phyloP scores from a whole-genome alignment of 768 basidiomycete genomes.

The Auricularia sp. region DNA sequence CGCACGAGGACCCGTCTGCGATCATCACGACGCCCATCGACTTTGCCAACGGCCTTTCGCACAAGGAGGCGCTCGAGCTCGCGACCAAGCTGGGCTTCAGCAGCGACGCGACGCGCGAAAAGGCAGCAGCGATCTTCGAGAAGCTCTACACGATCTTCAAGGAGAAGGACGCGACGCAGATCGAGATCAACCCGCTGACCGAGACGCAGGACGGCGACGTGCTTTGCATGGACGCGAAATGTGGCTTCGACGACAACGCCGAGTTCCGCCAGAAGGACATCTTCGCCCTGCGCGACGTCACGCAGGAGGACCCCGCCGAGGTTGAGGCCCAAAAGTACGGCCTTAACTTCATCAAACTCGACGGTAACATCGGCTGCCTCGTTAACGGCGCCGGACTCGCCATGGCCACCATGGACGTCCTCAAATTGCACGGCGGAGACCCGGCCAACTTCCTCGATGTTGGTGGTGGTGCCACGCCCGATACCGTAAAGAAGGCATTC shows the following conservation, averaged over 20 bases:
- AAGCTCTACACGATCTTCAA: slow-evolving; percentile 95
- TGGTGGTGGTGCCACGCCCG: slow-evolving; percentile 97
- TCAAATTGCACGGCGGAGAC: slow-evolving; percentile 88
- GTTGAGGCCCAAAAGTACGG: slow-evolving; percentile 95
- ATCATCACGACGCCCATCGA: slow-evolving; percentile 94
- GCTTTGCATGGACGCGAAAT: slow-evolving; percentile 99
- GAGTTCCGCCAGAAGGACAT: slow-evolving; percentile 93
- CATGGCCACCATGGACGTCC: slow-evolving; percentile 99
- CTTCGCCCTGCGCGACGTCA: slow-evolving; percentile 79
- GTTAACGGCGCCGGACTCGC: slow-evolving; percentile 98
- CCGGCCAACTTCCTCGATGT: slow-evolving; percentile 99
- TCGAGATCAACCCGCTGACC: slow-evolving; percentile 98
- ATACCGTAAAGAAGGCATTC: slow-evolving; percentile 99
- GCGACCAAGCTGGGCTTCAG: slow-evolving; percentile 91
- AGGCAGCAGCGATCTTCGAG: slow-evolving; percentile 89
- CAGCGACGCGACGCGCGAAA: slow-evolving; percentile 53
- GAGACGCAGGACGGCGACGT: slow-evolving; percentile 86
- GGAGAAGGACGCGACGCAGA: slow-evolving; percentile 98
- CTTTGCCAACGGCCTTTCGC: slow-evolving; percentile 70
- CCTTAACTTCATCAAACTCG: slow-evolving; percentile 98
- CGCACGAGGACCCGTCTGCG: slow-evolving; percentile 85
- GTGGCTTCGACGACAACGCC: slow-evolving; percentile 99
- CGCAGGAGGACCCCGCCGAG: slow-evolving; percentile 95
- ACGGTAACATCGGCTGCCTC: slow-evolving; percentile 92
- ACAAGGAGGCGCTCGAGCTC: slow-evolving; percentile 58